Evolutionary conservation across 1,139 yeast genomes (phyloP).

Genomic region (Geotrichum citri-aurantii): DNA sequence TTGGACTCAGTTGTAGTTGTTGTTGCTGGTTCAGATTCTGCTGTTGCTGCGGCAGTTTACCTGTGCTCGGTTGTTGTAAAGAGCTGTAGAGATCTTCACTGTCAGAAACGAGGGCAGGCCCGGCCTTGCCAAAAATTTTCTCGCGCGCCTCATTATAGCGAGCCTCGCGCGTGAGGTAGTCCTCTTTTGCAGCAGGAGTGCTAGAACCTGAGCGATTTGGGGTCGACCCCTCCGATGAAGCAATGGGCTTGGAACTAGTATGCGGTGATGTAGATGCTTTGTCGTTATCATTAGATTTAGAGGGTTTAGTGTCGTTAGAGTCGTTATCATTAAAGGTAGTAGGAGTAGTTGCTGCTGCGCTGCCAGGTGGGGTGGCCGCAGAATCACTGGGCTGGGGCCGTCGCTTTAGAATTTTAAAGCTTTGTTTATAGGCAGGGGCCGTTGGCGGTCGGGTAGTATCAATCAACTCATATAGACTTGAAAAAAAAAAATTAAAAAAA

Average conservation of each 20-base stretch:
- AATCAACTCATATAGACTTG: slow-evolving; percentile 13
- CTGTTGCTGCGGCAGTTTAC: not conserved
- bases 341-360: not conserved
- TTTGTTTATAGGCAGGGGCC: slow-evolving; percentile 10
- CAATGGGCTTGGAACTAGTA: not conserved
- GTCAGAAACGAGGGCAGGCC: not conserved
- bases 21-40: not conserved
- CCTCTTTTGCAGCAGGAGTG: slow-evolving; percentile 12
- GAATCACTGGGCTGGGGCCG: slow-evolving; percentile 6
- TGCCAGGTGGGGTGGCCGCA: slow-evolving; percentile 1
- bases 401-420: slow-evolving; percentile 16
- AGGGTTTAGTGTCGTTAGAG: not conserved
- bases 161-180: slow-evolving; percentile 13
- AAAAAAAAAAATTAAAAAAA: not conserved
- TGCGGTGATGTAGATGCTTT: not conserved
- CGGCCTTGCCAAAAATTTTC: slow-evolving; percentile 17
- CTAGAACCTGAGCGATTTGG: slow-evolving; percentile 3
- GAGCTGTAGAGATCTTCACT: not conserved
- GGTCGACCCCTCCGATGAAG: not conserved
- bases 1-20: not conserved
- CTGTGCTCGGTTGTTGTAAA: not conserved
- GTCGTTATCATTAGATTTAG: not conserved
- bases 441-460: slow-evolving; percentile 12
- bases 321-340: not conserved
- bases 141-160: slow-evolving; percentile 18